Evolutionary conservation across 129 eudicot genomes (phyloP).

Genomic region (Tagetes erecta): DNA sequence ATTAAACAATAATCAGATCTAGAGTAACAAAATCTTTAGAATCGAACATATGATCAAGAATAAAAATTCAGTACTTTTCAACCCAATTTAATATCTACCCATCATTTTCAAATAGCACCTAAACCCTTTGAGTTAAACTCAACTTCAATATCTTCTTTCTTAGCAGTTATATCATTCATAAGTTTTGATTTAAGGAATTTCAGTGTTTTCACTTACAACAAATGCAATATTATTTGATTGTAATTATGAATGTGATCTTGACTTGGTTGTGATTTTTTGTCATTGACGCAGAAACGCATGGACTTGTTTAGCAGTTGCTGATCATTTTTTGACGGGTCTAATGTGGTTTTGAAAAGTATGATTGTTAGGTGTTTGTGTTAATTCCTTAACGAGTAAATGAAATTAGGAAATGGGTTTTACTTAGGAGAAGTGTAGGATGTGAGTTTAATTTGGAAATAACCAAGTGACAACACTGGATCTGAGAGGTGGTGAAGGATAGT

Average conservation of each 20-base stretch:
- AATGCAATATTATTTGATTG: constrained; percentile 16
- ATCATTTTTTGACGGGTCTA: constrained; percentile 15
- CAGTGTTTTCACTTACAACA: neutral
- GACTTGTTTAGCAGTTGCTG: constrained; percentile 4
- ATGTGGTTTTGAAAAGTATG: constrained; percentile 22
- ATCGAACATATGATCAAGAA: too few species aligned
- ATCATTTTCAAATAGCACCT: constrained; percentile 39
- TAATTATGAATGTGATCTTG: constrained; percentile 12
- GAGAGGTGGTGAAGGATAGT: too few species aligned
- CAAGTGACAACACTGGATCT: constrained; percentile 37
- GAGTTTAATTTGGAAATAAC: constrained; percentile 78
- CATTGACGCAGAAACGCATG: constrained; percentile 20
- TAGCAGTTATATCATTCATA: neutral
- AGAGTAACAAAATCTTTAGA: too few species aligned
- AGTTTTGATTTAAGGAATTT: constrained; percentile 2
- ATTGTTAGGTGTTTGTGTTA: constrained; percentile 13
- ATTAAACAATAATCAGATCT: too few species aligned
- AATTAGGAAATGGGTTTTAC: constrained; percentile 73
- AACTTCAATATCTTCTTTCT: constrained; percentile 12
- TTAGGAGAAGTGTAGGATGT: constrained; percentile 10
- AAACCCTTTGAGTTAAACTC: constrained; percentile 25
- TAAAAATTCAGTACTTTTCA: neutral
- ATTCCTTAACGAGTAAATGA: constrained; percentile 47
- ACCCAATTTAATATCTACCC: constrained; percentile 33
- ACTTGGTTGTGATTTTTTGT: constrained; percentile 5